These are phyloP conservation scores for Graphilbum ipis-grandicollis DNA, from an alignment of 2,329 filamentous ascomycete genomes.

Conservation along the genomic window DNA sequence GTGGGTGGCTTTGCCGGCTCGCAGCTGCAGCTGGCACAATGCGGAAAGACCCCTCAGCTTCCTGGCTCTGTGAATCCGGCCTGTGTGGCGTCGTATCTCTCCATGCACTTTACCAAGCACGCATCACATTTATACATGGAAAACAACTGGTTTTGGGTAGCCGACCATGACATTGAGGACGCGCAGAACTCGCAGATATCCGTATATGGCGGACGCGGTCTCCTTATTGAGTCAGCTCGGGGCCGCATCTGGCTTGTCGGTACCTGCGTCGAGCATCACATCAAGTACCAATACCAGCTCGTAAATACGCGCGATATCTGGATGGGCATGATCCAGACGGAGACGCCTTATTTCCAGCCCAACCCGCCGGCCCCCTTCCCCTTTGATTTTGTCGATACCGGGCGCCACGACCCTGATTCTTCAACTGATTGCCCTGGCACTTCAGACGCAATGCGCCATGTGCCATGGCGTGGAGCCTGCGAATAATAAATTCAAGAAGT, in stretches of 20 bases:
- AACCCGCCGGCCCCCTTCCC: constrained; percentile 35
- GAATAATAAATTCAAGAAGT: constrained; percentile 33
- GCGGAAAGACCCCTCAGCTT: constrained; percentile 32
- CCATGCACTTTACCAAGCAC: constrained; percentile 22
- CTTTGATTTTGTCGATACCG: constrained; percentile 22
- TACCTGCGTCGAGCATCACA: constrained; percentile 41
- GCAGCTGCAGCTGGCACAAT: constrained; percentile 48
- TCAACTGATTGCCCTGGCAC: constrained; percentile 18
- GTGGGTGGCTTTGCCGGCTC: constrained; percentile 57
- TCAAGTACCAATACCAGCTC: constrained; percentile 47
- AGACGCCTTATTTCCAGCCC: constrained; percentile 51
- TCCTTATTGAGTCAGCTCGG: constrained; percentile 18
- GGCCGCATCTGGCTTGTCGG: constrained; percentile 39
- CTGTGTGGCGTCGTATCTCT: constrained; percentile 21
- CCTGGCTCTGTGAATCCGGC: constrained; percentile 14
- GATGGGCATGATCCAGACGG: constrained; percentile 44
- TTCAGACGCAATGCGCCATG: constrained; percentile 17
- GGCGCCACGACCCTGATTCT: constrained; percentile 30
- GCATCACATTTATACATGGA: constrained; percentile 24
- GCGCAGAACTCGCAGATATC: constrained; percentile 14
- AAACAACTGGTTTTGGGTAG: constrained; percentile 33
- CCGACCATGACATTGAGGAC: constrained; percentile 32
- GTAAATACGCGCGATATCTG: constrained; percentile 37
- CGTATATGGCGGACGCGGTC: constrained; percentile 15
- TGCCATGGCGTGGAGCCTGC: constrained; percentile 44